Evolutionary conservation across 371 early-diverging fungal genomes (phyloP).

Genomic region (Zychaea mexicana): DNA sequence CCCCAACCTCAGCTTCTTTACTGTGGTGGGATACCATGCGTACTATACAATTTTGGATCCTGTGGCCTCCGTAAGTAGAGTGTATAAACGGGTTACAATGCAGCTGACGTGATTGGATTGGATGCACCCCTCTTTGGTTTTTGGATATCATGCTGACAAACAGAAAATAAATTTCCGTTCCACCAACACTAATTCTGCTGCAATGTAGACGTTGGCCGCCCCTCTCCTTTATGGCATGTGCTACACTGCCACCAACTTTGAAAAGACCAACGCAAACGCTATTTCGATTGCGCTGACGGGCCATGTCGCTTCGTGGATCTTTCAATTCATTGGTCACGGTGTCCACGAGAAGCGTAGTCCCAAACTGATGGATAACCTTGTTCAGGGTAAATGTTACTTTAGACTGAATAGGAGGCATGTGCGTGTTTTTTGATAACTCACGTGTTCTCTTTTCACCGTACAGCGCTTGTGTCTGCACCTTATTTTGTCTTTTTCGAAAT

Average conservation of each 20-base stretch:
- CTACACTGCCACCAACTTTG: conserved; percentile 62
- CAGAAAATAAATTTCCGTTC: neutral
- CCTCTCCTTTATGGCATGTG: conserved; percentile 66
- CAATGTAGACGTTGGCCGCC: conserved; percentile 49
- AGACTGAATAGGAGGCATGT: neutral
- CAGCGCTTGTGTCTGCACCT: conserved; percentile 90
- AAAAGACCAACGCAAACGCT: conserved; percentile 50
- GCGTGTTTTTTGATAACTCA: neutral
- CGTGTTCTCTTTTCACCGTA: neutral
- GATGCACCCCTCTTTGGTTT: too few relatives aligned
- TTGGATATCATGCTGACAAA: too few relatives aligned
- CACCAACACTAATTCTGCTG: too few relatives aligned
- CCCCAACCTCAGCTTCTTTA: conserved; percentile 64
- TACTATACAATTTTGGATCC: conserved; percentile 87
- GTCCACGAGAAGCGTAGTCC: conserved; percentile 88
- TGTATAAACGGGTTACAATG: conserved; percentile 7
- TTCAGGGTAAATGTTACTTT: conserved; percentile 62
- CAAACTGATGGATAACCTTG: conserved; percentile 82
- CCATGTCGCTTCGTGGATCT: conserved; percentile 80
- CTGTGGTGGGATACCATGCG: conserved; percentile 52
- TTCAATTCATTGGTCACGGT: conserved; percentile 91
- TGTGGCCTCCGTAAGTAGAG: conserved; percentile 65
- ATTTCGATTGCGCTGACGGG: conserved; percentile 53
- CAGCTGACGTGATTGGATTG: conserved; percentile 3
- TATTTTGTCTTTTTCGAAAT: conserved; percentile 93